Evolutionary conservation across 108 stramenopile species (phyloP), one percentile per base, ranked within the genome.

Genomic region (Cylindrotheca closterium): DNA sequence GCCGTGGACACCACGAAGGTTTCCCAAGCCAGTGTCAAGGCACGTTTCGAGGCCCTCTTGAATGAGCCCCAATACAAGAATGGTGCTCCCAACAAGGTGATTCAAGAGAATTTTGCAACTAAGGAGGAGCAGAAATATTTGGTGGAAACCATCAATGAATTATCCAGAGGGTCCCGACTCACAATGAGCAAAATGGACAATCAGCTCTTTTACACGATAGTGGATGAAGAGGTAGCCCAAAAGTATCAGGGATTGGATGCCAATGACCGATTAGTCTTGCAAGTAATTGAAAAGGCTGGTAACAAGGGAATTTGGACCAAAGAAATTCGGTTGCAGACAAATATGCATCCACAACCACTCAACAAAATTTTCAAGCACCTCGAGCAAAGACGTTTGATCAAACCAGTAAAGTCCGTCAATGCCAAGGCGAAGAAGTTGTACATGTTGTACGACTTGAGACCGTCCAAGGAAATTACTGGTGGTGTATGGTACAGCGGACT

Each of bases 241-340:
- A 91, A 91, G 53, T 80, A 88, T 47, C 56, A 73, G 27, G 92
- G 92, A n/a, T 74, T 94, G 60, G 92, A 94, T 71, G 81, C 79
- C 1, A 68, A 67, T n/a, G 86, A 85, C 28, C 77, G 81, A 29
- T 69, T 94, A 79, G 96, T 98, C 0, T 95, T 96, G 66, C 96
- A 97, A 74, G 86, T 92, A 25, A 92, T 97, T 75, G 92, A 96
- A 65, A 79, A 83, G 58, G 70, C 92, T 3, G 95, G 90, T 0
- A 92, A 96, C 63, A 94, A 86, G 81, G 98, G 98, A 19, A 96
- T 97, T 63, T 99, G 97, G 96, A 97, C 95, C 30, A 92, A 95
- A 37, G 97, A 99, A 63, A 89, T 99, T 65, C 84, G 92, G 60
- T 67, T 79, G 19, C 78, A 87, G 48, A 94, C 98, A 29, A 91